Conservation (phyloP, 2,329 filamentous ascomycete species). For the Zopfia rhizophila region DNA sequence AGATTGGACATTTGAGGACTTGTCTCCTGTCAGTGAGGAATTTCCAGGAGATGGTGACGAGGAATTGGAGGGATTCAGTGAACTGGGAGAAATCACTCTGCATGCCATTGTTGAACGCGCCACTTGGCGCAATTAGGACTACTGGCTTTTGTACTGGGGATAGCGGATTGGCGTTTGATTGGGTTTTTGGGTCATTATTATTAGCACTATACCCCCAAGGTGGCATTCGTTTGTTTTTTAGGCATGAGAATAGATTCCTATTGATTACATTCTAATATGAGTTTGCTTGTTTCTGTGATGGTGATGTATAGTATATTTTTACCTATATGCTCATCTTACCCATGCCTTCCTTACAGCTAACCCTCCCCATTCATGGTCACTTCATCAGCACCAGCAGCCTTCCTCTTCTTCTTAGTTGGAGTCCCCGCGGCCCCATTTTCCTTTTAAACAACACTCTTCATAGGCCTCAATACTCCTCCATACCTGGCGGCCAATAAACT, state of each 20-base stretch:
- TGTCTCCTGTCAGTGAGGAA: background rate
- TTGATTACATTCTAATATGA: no score
- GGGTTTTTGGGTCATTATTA: no score
- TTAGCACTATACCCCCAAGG: no score
- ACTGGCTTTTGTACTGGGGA: no score
- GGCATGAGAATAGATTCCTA: no score
- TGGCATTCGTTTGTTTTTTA: no score
- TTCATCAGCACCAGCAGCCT: constrained; percentile 26
- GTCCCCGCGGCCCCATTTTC: constrained; percentile 40
- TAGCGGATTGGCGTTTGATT: no score
- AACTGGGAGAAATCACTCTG: no score
- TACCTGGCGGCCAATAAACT: constrained; percentile 90
- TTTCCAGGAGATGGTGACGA: background rate
- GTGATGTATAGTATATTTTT: constrained; percentile 25
- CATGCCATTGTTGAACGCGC: no score
- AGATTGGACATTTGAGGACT: background rate
- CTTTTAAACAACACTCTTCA: constrained; percentile 74
- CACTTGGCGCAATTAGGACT: no score
- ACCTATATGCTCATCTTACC: background rate
- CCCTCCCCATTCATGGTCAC: background rate
- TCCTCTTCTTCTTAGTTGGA: constrained; percentile 46
- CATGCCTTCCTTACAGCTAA: no score
- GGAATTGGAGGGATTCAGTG: background rate
- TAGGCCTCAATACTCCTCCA: constrained; percentile 89
- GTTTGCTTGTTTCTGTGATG: constrained; percentile 32